These are phyloP conservation scores for Neurospora sp. DNA, from an alignment of 495 filamentous ascomycete genomes.

Conservation along the genomic window DNA sequence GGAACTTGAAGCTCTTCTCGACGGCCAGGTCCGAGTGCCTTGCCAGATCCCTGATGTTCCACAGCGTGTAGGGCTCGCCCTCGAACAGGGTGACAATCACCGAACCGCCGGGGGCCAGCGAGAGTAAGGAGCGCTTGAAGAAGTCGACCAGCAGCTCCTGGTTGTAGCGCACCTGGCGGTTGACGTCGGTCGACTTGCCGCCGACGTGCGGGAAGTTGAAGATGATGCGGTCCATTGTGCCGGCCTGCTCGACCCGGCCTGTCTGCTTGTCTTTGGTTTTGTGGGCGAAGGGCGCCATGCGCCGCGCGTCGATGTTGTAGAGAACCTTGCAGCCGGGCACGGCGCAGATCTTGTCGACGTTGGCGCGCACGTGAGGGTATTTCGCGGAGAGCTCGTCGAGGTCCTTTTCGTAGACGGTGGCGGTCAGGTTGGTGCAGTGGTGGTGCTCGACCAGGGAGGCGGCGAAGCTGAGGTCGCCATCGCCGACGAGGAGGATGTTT, in stretches of 20 bases:
- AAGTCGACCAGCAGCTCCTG: slow-evolving; percentile 81
- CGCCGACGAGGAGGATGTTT: slow-evolving; percentile 74
- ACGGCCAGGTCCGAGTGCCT: slow-evolving; percentile 69
- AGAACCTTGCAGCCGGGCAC: slow-evolving; percentile 40
- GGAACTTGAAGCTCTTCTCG: slow-evolving; percentile 67
- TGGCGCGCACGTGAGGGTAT: slow-evolving; percentile 62
- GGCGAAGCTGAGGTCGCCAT: slow-evolving; percentile 92
- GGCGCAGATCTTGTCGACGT: slow-evolving; percentile 43
- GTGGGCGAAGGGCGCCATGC: slow-evolving; percentile 42
- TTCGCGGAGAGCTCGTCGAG: slow-evolving; percentile 47
- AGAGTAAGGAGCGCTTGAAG: slow-evolving; percentile 49
- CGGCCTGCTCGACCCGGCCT: slow-evolving; percentile 9
- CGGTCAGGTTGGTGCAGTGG: slow-evolving; percentile 51
- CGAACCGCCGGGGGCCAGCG: slow-evolving; percentile 42
- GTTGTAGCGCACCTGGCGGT: slow-evolving; percentile 85
- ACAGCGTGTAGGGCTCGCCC: slow-evolving; percentile 84
- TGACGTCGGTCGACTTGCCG: slow-evolving; percentile 82
- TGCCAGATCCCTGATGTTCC: slow-evolving; percentile 84
- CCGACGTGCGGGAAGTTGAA: slow-evolving; percentile 98
- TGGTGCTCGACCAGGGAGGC: slow-evolving; percentile 63
- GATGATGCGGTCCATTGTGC: slow-evolving; percentile 61
- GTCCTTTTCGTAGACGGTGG: slow-evolving; percentile 39
- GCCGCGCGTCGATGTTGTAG: slow-evolving; percentile 67
- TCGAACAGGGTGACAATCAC: slow-evolving; percentile 87
- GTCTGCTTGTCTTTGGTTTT: slow-evolving; percentile 12